Conservation (phyloP, 2,329 filamentous ascomycete genomes). For the Fusarium continuum region DNA sequence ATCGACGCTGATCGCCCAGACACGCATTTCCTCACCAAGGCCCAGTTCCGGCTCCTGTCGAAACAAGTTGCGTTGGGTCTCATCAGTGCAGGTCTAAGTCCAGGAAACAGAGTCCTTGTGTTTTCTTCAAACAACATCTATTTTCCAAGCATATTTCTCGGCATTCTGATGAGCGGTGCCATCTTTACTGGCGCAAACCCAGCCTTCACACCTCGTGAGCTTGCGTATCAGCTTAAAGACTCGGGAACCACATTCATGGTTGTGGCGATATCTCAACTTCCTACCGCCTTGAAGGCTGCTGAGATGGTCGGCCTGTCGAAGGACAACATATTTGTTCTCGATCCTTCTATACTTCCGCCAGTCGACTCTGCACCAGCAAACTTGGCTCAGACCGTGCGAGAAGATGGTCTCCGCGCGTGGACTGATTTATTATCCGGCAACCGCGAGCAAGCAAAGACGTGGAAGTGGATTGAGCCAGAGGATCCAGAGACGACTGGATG, state of each 20-base stretch:
- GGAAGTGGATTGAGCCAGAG: conserved; percentile 68
- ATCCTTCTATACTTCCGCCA: conserved; percentile 53
- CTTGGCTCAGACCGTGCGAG: conserved; percentile 43
- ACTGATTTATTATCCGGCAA: conserved; percentile 62
- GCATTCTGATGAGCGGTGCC: conserved; percentile 78
- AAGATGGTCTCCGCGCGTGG: conserved; percentile 61
- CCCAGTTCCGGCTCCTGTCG: conserved; percentile 72
- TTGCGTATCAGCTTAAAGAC: conserved; percentile 79
- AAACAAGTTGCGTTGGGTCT: conserved; percentile 78
- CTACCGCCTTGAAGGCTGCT: conserved; percentile 73
- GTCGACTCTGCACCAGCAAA: background rate
- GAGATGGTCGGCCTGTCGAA: conserved; percentile 62
- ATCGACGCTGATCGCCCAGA: conserved; percentile 74
- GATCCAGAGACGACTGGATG: conserved; percentile 64
- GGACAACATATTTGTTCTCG: conserved; percentile 73
- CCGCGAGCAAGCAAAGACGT: conserved; percentile 54
- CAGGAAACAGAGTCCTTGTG: conserved; percentile 75
- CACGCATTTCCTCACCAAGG: conserved; percentile 70
- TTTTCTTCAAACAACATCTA: conserved; percentile 80
- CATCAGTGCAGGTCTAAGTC: conserved; percentile 67
- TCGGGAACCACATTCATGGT: conserved; percentile 74
- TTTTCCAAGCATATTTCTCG: conserved; percentile 75
- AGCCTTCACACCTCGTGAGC: conserved; percentile 70
- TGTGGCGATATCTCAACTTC: conserved; percentile 65
- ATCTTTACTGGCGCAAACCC: conserved; percentile 82